Conservation (phyloP, 2,329 filamentous ascomycete species). For the Pseudohalonectria lignicola region DNA sequence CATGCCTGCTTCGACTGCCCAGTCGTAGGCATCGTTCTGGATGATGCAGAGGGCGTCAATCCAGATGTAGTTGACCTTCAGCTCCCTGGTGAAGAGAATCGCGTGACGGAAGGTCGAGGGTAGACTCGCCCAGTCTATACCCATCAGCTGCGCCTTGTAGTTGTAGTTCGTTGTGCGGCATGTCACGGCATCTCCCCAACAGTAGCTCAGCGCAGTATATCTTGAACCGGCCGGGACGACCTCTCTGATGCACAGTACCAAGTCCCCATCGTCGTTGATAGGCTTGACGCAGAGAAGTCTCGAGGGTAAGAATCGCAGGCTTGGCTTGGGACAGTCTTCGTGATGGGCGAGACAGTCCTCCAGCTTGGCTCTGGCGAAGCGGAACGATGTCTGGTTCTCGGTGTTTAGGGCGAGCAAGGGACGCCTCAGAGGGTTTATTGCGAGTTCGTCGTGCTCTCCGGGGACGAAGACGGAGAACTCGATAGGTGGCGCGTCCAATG, state of each 20-base stretch:
- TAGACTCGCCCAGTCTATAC: not conserved
- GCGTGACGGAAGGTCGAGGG: constrained; percentile 1
- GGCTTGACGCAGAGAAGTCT: not conserved
- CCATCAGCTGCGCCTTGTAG: not conserved
- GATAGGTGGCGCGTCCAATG: not conserved
- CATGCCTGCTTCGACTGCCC: not conserved
- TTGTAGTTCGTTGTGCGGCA: not conserved
- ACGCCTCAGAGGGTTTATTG: not conserved
- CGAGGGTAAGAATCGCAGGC: not conserved
- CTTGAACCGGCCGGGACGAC: not conserved
- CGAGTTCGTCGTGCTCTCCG: not conserved
- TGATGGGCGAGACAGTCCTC: not conserved
- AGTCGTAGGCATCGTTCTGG: not conserved
- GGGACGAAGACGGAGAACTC: constrained; percentile 1
- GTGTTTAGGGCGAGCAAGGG: not conserved
- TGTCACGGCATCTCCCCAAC: constrained; percentile 1
- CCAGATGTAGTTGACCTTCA: not conserved
- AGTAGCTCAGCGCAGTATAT: constrained; percentile 3
- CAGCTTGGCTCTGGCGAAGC: not conserved
- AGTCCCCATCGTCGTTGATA: not conserved
- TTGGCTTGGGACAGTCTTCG: not conserved
- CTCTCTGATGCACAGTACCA: not conserved
- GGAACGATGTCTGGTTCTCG: not conserved
- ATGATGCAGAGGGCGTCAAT: constrained; percentile 1
- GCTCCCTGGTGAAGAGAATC: not conserved